Conservation (phyloP, 768 basidiomycete species). For the Rickenella mellea region DNA sequence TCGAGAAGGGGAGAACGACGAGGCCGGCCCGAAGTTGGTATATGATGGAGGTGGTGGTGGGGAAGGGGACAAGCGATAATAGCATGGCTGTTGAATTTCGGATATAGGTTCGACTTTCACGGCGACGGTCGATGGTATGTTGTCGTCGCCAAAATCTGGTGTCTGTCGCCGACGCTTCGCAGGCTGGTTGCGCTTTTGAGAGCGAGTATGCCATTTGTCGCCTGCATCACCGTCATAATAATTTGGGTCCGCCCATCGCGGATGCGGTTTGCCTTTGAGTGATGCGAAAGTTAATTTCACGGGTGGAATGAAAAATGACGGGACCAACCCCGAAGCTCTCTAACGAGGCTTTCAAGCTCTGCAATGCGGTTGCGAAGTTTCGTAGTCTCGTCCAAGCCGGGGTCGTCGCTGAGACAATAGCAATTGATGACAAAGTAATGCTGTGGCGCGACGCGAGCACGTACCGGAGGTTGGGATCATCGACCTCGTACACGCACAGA, state of each 20-base stretch:
- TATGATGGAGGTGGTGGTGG: slow-evolving; percentile 13
- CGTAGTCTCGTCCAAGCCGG: slow-evolving; percentile 78
- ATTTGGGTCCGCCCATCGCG: slow-evolving; percentile 74
- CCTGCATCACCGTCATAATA: slow-evolving; percentile 74
- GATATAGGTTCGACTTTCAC: slow-evolving; percentile 7
- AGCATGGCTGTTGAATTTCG: slow-evolving; percentile 8
- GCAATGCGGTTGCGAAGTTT: slow-evolving; percentile 81
- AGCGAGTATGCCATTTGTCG: slow-evolving; percentile 82
- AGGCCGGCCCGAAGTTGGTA: slow-evolving; percentile 7
- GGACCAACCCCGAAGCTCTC: slow-evolving; percentile 68
- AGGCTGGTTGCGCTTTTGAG: slow-evolving; percentile 52
- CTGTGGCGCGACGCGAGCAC: slow-evolving; percentile 16
- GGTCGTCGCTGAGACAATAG: slow-evolving; percentile 57
- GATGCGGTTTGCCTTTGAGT: slow-evolving; percentile 69
- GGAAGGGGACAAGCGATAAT: slow-evolving; percentile 15
- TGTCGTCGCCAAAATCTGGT: slow-evolving; percentile 16
- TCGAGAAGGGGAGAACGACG: slow-evolving; percentile 12
- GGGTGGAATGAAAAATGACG: slow-evolving; percentile 7
- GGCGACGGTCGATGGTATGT: slow-evolving; percentile 14
- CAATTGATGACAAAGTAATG: slow-evolving; percentile 3
- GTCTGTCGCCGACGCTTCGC: too few relatives aligned
- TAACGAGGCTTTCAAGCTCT: slow-evolving; percentile 85
- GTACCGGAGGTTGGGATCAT: slow-evolving; percentile 75
- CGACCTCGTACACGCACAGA: slow-evolving; percentile 91
- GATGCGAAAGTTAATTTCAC: neutral